Evolutionary conservation across 805 yeast species (phyloP).

Genomic region (Metschnikowia drakensbergensis): DNA sequence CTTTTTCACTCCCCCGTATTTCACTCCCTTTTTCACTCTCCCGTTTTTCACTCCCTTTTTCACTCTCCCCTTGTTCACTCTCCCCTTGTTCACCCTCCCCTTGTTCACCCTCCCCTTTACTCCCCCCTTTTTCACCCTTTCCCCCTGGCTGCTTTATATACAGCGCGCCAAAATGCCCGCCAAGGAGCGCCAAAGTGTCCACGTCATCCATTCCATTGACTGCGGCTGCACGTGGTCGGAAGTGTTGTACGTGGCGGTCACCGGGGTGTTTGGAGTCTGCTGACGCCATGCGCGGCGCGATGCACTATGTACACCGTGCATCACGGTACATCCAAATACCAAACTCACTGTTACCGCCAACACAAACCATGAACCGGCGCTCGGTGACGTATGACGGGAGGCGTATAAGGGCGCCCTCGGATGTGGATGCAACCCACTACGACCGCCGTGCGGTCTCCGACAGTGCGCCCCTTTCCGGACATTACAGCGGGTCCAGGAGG

Average conservation of each 20-base stretch:
- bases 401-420: slow-evolving; percentile 16
- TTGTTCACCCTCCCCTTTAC: neutral
- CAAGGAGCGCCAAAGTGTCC: neutral
- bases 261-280: neutral
- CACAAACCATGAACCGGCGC: slow-evolving; percentile 7
- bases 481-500: slow-evolving; percentile 7
- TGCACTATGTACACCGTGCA: no score
- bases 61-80: no score
- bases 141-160: neutral
- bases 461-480: neutral
- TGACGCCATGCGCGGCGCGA: neutral
- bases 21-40: no score
- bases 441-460: slow-evolving; percentile 1
- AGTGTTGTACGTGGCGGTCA: no score
- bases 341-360: no score
- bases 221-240: no score
- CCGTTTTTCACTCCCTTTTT: no score
- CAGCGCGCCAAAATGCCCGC: neutral
- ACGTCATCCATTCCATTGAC: neutral
- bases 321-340: no score
- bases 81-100: no score
- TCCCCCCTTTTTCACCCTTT: neutral
- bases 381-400: slow-evolving; percentile 24
- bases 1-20: no score
- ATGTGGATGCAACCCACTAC: slow-evolving; percentile 6